Conservation (phyloP, 2,329 filamentous ascomycete genomes). For the Cercospora sojina region DNA sequence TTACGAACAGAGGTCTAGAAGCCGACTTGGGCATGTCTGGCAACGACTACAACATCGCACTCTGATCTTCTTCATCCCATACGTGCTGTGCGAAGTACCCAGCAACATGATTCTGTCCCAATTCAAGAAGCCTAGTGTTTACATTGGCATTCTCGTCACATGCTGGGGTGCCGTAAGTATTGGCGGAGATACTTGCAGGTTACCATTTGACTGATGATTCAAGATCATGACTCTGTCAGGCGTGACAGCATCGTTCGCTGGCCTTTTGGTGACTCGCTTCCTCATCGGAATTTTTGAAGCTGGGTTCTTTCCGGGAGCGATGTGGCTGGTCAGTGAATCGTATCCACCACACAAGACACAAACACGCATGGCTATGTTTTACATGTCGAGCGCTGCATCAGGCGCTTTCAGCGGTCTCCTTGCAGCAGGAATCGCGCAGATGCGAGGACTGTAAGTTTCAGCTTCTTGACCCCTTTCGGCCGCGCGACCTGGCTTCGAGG, state of each 20-base stretch:
- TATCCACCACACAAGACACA: constrained; percentile 27
- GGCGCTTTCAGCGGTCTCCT: constrained; percentile 31
- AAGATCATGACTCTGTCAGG: constrained; percentile 41
- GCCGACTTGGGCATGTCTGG: constrained; percentile 46
- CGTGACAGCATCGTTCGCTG: constrained; percentile 69
- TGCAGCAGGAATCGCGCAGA: constrained; percentile 36
- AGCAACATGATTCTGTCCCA: constrained; percentile 31
- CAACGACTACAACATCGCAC: constrained; percentile 51
- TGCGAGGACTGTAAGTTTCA: constrained; percentile 34
- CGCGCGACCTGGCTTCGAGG: not conserved
- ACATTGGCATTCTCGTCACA: constrained; percentile 32
- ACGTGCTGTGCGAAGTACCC: constrained; percentile 41
- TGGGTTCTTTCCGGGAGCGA: constrained; percentile 57
- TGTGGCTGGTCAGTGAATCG: constrained; percentile 29
- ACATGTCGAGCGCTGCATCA: constrained; percentile 23
- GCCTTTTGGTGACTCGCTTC: constrained; percentile 74
- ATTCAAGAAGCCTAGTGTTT: constrained; percentile 38
- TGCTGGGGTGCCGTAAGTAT: constrained; percentile 23
- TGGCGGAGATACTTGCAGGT: too few relatives aligned
- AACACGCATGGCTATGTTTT: constrained; percentile 27
- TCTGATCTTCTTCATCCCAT: constrained; percentile 55
- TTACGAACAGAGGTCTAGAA: constrained; percentile 41
- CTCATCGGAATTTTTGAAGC: constrained; percentile 73
- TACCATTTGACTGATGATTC: too few relatives aligned
- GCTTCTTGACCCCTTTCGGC: not conserved